Evolutionary conservation across 371 early-diverging fungal genomes (phyloP), one percentile per base, ranked within the genome.

Genomic region (Apophysomyces trapeziformis): DNA sequence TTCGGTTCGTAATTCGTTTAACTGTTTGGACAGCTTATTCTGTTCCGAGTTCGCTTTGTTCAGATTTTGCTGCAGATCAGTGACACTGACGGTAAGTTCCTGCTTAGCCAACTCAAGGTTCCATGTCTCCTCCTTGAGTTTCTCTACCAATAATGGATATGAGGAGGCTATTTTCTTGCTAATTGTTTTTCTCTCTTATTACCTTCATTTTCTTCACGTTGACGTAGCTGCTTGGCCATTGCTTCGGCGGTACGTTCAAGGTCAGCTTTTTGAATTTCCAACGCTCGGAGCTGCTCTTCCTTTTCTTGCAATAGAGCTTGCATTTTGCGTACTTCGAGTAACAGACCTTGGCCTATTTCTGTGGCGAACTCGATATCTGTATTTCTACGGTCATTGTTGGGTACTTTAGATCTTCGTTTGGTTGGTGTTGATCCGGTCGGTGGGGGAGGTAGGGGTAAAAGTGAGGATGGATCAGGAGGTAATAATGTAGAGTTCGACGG

Each of bases 191-290:
- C 8, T 4, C 18, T 41, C 26, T 65, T 65, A 44, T 43, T 61
- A 45, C 89, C 87, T 80, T 89, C 88, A 58, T 76, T 80, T 71
- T 90, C 87, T 68, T 88, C 86, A 50, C 78, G 77, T 39, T 83
- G 81, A 5, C 87, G 80, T 57, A 88, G 73, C 66, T 87, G 86
- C 58, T 86, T 87, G 39, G 82, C 81, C 75, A 89, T 82, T 16
- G 86, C 79, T 63, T 92, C 91, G 32, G 87, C 81, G 41, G 84
- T 79, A 35, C 85, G 81, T 58, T 87, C 89, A 43, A 85, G 79
- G 65, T 90, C 91, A 32, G 80, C 84, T 61, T 86, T 87, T 38
- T 87, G 83, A 45, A 82, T 84, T 59, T 90, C 89, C 13, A 89
- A 76, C 11, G 82, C 85, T 66, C 86, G 82, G 60, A 86, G 78